These are phyloP conservation scores for Celoporthe dispersa DNA, from an alignment of 2,329 filamentous ascomycete species.

Conservation along the genomic window DNA sequence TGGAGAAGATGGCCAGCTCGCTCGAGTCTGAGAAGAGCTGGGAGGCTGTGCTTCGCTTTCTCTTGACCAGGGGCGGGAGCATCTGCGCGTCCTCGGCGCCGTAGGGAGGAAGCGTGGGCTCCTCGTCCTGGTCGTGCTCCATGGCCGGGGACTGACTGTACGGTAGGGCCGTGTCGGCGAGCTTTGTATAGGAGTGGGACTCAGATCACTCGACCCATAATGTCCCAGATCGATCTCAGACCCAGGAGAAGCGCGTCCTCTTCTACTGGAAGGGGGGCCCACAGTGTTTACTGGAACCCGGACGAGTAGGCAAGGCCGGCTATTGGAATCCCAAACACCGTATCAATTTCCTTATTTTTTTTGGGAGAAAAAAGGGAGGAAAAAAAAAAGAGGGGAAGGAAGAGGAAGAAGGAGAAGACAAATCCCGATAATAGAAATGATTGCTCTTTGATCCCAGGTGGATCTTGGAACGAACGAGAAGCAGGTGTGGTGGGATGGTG, in stretches of 20 bases:
- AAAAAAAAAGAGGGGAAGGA: neutral
- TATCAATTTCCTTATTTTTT: neutral
- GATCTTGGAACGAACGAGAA: neutral
- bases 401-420: no score
- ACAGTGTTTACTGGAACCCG: neutral
- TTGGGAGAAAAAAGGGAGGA: no score
- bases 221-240: neutral
- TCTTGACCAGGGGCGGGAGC: constrained; percentile 44
- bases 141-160: constrained; percentile 32
- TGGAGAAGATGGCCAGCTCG: constrained; percentile 73
- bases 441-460: neutral
- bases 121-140: constrained; percentile 45
- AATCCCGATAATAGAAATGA: neutral
- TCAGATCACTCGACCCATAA: neutral
- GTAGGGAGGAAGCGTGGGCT: constrained; percentile 47
- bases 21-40: constrained; percentile 63
- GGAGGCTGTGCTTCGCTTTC: constrained; percentile 45
- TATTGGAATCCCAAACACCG: neutral
- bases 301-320: neutral
- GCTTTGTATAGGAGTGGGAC: neutral
- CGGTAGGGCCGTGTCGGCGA: no score
- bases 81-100: constrained; percentile 41
- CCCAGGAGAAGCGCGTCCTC: neutral
- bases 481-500: neutral
- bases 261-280: neutral